Conservation (phyloP, 2,329 filamentous ascomycete genomes). For the Ramularia endophylla region DNA sequence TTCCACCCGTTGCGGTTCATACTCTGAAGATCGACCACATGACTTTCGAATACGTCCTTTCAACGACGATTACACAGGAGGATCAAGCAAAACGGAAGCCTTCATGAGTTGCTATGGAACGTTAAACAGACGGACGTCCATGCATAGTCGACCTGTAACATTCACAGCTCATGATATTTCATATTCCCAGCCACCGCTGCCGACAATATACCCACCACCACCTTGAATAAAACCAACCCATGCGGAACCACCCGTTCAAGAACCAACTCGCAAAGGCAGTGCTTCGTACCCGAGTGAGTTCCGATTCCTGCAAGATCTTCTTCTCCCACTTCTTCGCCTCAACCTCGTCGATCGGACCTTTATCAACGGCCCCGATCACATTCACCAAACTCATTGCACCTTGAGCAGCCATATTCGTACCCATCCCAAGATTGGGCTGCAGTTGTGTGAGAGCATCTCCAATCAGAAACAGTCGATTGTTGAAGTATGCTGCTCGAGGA, state of each 20-base stretch:
- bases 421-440: constrained; percentile 25
- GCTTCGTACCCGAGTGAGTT: constrained; percentile 7
- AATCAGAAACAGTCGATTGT: constrained; percentile 26
- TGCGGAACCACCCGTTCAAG: constrained; percentile 8
- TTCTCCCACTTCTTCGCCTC: constrained; percentile 16
- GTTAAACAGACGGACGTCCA: too few species aligned
- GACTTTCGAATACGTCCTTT: too few species aligned
- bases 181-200: constrained; percentile 5
- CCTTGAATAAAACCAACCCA: constrained; percentile 8
- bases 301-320: constrained; percentile 5
- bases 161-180: too few species aligned
- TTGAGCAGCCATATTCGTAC: constrained; percentile 25
- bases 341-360: constrained; percentile 6
- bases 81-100: too few species aligned
- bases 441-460: constrained; percentile 27
- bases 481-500: constrained; percentile 18
- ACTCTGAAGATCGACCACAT: too few species aligned
- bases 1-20: too few species aligned
- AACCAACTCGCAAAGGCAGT: constrained; percentile 16
- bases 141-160: too few species aligned
- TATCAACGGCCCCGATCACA: constrained; percentile 14
- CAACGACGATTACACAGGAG: too few species aligned
- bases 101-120: too few species aligned
- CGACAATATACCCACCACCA: constrained; percentile 5
- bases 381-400: constrained; percentile 19